Conservation (phyloP, 2,329 filamentous ascomycete species). For the Scortechinia acanthostroma region DNA sequence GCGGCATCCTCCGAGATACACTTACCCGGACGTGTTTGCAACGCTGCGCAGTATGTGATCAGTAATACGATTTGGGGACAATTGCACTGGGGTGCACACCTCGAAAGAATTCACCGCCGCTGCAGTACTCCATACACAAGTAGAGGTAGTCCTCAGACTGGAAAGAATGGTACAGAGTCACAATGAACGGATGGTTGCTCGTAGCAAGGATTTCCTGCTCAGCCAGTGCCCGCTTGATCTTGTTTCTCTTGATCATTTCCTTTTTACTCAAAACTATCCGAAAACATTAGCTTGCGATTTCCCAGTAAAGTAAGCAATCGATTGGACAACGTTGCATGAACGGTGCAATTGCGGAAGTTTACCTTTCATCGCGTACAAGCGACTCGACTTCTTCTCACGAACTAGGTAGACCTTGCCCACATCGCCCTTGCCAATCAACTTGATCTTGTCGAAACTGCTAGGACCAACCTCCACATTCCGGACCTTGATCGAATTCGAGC, state of each 20-base stretch:
- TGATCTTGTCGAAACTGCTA: slow-evolving; percentile 97
- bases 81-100: neutral
- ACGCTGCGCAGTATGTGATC: slow-evolving; percentile 35
- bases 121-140: slow-evolving; percentile 99
- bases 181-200: slow-evolving; percentile 98
- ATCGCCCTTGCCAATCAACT: slow-evolving; percentile 96
- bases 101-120: slow-evolving; percentile 94
- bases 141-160: slow-evolving; percentile 98
- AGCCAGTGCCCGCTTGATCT: slow-evolving; percentile 95
- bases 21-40: slow-evolving; percentile 94
- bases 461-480: slow-evolving; percentile 93
- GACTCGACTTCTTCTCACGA: slow-evolving; percentile 90
- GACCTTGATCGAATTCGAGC: slow-evolving; percentile 98
- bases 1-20: slow-evolving; percentile 96
- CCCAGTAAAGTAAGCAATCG: too few species aligned
- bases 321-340: neutral
- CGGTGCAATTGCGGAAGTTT: slow-evolving; percentile 8
- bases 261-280: slow-evolving; percentile 90
- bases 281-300: slow-evolving; percentile 24
- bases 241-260: slow-evolving; percentile 99
- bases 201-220: slow-evolving; percentile 97
- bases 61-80: neutral
- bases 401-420: slow-evolving; percentile 98
- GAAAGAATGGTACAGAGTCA: slow-evolving; percentile 97
- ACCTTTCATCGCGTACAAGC: slow-evolving; percentile 99